Base-by-base conservation (phyloP, 2,329 filamentous ascomycete genomes). In the Stachybotrys chartarum region DNA sequence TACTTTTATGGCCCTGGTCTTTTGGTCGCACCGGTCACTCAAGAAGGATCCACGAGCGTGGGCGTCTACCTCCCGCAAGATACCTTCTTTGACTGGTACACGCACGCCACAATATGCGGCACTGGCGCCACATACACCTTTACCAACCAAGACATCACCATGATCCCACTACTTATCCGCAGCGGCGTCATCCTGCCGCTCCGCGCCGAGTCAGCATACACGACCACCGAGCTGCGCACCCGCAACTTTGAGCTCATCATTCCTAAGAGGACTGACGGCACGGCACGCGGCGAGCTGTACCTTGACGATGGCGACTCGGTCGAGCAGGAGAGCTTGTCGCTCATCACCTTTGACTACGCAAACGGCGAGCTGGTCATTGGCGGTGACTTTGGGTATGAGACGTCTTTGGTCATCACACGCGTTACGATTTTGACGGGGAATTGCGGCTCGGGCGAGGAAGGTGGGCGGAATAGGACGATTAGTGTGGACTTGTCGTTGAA, bases 261-360 rank as follows among this genome's bases (percentile, higher is more conserved):
- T 49, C 86, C 89, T 0, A 78, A 88, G 0, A 83, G 79, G 6
- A 64, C 67, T 1, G 73, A 86, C 53, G 87, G 86, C 3, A 81
- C 73, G 7, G 90, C 90, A 0, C 68, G 66, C 1, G 90, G 90
- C 0, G 75, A 77, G 53, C 74, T 94, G 55, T 94, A 92, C 67
- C 72, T 94, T 6, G 90, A 94, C 61, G 90, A 95, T 58, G 90
- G 90, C 8, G 83, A 85, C 56, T 84, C 80, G 30, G 62, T 92
- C 52, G 72, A 81, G 56, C 88, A 88, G 68, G 58, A 71, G 11
- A 10, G 68, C 63, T n/a, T 82, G 78, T 7, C 72, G 79, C 55
- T 62, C 55, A 76, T 91, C 53, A 68, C 72, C 14, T 88, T 92
- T 61, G 62, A 66, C 8, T 92, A 83, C 65, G 71, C 76, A 50